phyloP scores from a whole-genome alignment of 331 rosid genomes.

The Pyrus hybrid region DNA sequence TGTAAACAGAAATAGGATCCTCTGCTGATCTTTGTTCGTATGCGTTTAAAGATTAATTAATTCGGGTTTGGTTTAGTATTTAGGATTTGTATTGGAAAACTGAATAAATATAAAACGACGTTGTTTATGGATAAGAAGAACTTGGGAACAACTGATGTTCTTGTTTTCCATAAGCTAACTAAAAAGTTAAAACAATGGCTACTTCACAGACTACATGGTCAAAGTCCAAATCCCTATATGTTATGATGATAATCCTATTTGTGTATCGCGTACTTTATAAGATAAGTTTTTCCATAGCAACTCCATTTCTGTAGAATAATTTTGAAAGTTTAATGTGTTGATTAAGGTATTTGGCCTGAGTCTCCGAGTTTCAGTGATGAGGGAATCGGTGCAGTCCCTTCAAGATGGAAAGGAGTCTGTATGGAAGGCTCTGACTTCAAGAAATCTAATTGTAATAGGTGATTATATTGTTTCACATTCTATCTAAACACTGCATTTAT shows the following conservation, averaged over 20 bases:
- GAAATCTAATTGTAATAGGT: constrained; percentile 86
- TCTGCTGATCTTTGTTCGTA: background rate
- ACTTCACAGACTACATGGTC: background rate
- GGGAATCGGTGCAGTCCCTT: constrained; percentile 67
- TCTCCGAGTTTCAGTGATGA: constrained; percentile 71
- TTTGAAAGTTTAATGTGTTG: background rate
- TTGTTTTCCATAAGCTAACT: background rate
- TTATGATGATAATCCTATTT: background rate
- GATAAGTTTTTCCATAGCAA: background rate
- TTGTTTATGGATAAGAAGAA: background rate
- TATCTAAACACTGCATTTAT: background rate
- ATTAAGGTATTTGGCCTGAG: constrained; percentile 89
- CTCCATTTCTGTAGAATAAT: background rate
- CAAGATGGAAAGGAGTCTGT: constrained; percentile 85
- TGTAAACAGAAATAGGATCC: background rate
- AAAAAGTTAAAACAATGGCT: background rate
- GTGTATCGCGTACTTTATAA: background rate
- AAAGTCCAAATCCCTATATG: too few relatives aligned
- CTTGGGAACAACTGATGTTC: background rate
- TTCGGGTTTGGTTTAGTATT: background rate
- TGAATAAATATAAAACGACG: background rate
- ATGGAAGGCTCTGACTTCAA: constrained; percentile 77
- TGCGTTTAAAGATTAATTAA: background rate
- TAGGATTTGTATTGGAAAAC: background rate
- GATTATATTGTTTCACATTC: background rate